Evolutionary conservation across 257 asterid species (phyloP).

Genomic region (Solanum pennellii): DNA sequence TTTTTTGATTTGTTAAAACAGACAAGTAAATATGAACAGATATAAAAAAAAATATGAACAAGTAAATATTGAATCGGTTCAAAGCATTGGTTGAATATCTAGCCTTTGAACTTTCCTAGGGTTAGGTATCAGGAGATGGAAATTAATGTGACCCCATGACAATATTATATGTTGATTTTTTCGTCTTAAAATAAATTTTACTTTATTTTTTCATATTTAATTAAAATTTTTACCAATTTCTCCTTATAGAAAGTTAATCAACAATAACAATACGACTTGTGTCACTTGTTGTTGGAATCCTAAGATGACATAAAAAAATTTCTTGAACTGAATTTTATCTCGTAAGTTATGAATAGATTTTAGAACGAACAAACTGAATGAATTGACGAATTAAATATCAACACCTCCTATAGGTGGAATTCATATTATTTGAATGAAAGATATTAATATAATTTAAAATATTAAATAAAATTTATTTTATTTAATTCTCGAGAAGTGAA

Average conservation of each 20-base stretch:
- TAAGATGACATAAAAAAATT: not conserved
- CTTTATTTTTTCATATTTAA: not conserved
- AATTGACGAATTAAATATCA: not conserved
- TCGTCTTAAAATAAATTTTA: rapidly evolving
- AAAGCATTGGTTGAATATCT: not conserved
- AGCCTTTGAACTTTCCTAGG: not conserved
- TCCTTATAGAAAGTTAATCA: not conserved
- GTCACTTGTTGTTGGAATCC: not conserved
- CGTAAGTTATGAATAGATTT: not conserved
- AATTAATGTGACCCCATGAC: not conserved
- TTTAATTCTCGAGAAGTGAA: not conserved
- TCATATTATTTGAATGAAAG: not conserved
- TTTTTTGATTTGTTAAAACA: too few relatives aligned
- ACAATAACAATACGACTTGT: not conserved
- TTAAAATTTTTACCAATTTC: too few relatives aligned
- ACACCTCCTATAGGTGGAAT: too few relatives aligned
- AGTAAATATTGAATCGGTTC: not conserved
- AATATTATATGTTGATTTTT: not conserved
- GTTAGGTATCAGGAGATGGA: not conserved
- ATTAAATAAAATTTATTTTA: not conserved
- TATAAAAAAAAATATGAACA: too few relatives aligned
- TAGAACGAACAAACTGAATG: not conserved
- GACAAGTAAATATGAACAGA: rapidly evolving
- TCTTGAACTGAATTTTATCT: not conserved
- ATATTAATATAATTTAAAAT: not conserved